Evolutionary conservation across 805 yeast genomes (phyloP), one percentile per base, ranked within the genome.

Genomic region (Kodamaea laetipori): DNA sequence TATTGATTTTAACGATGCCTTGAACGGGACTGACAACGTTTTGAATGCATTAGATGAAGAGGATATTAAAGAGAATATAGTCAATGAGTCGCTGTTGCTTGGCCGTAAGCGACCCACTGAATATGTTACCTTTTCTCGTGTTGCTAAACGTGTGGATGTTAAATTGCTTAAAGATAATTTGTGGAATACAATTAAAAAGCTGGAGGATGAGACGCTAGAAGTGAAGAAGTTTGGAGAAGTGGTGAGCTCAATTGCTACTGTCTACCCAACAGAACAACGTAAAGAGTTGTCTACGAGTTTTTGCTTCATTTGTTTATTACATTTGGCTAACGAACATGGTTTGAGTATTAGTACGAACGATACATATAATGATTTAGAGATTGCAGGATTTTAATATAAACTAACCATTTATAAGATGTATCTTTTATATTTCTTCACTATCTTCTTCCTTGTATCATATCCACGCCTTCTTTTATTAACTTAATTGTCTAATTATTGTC

Each of bases 281-380:
- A 75, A 74, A 39, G 95, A 89, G 41, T 63, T 90, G 6, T 84
- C 95, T 1, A 88, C 96, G 1, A 84, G 95, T 63, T 86, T 86
- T 61, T 86, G 87, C 56, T 89, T 89, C 54, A 86, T 89, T 45
- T 86, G 95, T 53, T 64, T 88, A 55, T 65, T 89, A 26, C 97
- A 89, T 64, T 68, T 89, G 51, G 95, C 96, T 10, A 89, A 90
- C 58, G 97, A 89, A 60, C 82, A 86, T 55, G 92, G 90, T 1
- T 67, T 89, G 23, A 57, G 67, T 5, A 74, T 89, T 6, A 67
- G 71, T 12, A 76, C 78, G 47, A 76, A 67, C 7, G 76, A 67
- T 5, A 58, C 62, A 16, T 66, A 64, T 49, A 60, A 64, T 17
- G 78, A 74, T 51, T 55, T 74, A 40, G 45, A 46, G 31, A 67